Percentiles rank a stretch among this genome's conserved stretches.
Evolutionary conservation across 208 protist species (phyloP).

Genomic region (Crithidia mellificae): DNA sequence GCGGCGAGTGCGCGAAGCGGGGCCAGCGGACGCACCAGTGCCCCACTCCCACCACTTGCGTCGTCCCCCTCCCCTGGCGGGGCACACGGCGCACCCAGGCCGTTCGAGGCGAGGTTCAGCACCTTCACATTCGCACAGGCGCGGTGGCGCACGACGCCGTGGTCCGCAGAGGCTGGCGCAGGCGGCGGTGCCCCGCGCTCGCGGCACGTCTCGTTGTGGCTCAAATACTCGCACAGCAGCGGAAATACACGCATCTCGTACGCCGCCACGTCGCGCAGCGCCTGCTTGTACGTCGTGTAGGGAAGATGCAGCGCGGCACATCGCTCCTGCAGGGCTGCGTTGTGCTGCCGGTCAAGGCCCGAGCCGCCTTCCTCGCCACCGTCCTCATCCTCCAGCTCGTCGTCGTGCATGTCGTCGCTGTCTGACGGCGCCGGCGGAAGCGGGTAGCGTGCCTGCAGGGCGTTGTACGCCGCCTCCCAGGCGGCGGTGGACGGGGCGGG

Average conservation of each 20-base stretch:
- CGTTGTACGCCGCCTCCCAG: slow-evolving; percentile 50
- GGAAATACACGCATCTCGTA: slow-evolving; percentile 71
- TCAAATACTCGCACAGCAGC: slow-evolving; percentile 62
- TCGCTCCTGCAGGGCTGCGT: slow-evolving; percentile 58
- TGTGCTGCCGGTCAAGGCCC: slow-evolving; percentile 47
- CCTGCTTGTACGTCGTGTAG: slow-evolving; percentile 58
- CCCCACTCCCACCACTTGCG: slow-evolving; percentile 10
- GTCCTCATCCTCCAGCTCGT: slow-evolving; percentile 28
- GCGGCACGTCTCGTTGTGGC: slow-evolving; percentile 28
- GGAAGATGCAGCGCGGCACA: slow-evolving; percentile 58
- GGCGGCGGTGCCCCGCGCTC: no score
- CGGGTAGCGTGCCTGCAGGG: slow-evolving; percentile 61
- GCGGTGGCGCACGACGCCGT: background rate
- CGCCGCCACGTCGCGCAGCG: slow-evolving; percentile 50
- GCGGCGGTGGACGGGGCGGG: slow-evolving; percentile 39
- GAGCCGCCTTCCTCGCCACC: slow-evolving; percentile 33
- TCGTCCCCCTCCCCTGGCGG: slow-evolving; percentile 5
- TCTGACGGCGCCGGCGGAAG: slow-evolving; percentile 35
- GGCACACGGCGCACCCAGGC: slow-evolving; percentile 33
- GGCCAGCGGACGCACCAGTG: slow-evolving; percentile 34
- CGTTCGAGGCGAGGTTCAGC: slow-evolving; percentile 47
- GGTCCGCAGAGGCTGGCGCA: no score
- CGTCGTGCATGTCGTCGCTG: slow-evolving; percentile 23
- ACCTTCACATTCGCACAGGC: slow-evolving; percentile 41
- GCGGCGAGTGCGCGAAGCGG: slow-evolving; percentile 59